Evolutionary conservation across 495 filamentous ascomycete genomes (phyloP).

Genomic region (Rhizodiscina lignyota): DNA sequence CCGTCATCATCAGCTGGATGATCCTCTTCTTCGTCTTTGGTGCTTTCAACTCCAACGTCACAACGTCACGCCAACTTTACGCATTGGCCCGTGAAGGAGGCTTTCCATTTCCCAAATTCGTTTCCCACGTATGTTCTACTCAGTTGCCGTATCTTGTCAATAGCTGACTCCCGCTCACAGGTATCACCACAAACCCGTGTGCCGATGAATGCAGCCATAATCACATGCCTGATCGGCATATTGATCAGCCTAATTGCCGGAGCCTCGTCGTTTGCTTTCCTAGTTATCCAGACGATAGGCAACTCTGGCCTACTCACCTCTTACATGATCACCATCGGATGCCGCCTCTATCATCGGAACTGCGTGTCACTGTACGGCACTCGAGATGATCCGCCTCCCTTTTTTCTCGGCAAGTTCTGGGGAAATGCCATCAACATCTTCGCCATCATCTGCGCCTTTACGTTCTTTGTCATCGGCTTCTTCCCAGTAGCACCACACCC

Average conservation of each 20-base stretch:
- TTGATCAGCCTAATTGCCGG: neutral
- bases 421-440: neutral
- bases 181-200: too few relatives aligned
- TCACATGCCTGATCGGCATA: slow-evolving; percentile 10
- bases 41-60: slow-evolving; percentile 36
- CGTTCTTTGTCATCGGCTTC: neutral
- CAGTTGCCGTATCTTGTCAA: too few relatives aligned
- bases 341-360: neutral
- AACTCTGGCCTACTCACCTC: neutral
- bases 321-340: neutral
- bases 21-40: slow-evolving; percentile 31
- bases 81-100: slow-evolving; percentile 41
- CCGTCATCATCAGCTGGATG: slow-evolving; percentile 32
- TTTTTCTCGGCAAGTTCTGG: neutral
- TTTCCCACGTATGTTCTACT: slow-evolving; percentile 26
- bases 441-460: neutral
- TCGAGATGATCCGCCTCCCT: neutral
- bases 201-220: slow-evolving; percentile 3
- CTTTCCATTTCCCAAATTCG: slow-evolving; percentile 35
- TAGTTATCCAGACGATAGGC: neutral
- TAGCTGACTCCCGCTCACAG: too few relatives aligned
- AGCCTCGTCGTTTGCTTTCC: neutral
- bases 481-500: neutral
- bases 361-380: too few relatives aligned
- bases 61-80: slow-evolving; percentile 40